Evolutionary conservation across 2,329 filamentous ascomycete species (phyloP).

Genomic region (Diaporthe vexans): DNA sequence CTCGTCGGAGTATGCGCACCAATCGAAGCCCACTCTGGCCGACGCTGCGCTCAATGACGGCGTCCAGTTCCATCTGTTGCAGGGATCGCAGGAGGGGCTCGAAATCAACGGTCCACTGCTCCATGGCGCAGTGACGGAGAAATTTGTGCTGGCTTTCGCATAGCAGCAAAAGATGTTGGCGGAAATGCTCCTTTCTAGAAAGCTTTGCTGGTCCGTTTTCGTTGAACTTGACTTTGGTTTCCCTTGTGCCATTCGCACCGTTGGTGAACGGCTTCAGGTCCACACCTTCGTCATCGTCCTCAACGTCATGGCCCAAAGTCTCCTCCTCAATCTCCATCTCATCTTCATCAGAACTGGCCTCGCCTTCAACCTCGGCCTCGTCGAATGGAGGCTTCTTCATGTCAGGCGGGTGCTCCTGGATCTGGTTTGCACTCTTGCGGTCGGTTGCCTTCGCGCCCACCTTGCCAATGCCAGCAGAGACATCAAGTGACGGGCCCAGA

Average conservation of each 20-base stretch:
- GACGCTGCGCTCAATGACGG: constrained; percentile 82
- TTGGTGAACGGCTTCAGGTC: constrained; percentile 48
- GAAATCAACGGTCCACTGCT: constrained; percentile 89
- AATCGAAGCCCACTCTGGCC: constrained; percentile 84
- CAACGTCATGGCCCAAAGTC: constrained; percentile 52
- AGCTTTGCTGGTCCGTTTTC: constrained; percentile 58
- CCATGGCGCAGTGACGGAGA: constrained; percentile 76
- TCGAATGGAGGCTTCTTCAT: constrained; percentile 44
- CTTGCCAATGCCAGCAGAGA: constrained; percentile 71
- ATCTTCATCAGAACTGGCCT: constrained; percentile 56
- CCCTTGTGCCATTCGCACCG: constrained; percentile 45
- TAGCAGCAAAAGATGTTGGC: constrained; percentile 81
- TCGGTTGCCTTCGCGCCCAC: constrained; percentile 62
- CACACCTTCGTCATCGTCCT: constrained; percentile 51
- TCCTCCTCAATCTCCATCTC: constrained; percentile 44
- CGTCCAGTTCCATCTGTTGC: constrained; percentile 84
- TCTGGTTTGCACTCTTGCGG: constrained; percentile 62
- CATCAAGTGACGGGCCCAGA: constrained; percentile 65
- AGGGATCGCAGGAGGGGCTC: constrained; percentile 78
- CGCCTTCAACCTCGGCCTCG: constrained; percentile 49
- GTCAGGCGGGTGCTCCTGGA: constrained; percentile 51
- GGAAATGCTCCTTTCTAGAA: constrained; percentile 70
- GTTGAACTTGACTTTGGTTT: constrained; percentile 66
- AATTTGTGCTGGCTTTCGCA: constrained; percentile 79
- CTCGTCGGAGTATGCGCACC: constrained; percentile 85